Evolutionary conservation across 2,329 filamentous ascomycete species (phyloP).

Genomic region (Exophiala phaeomuriformis): DNA sequence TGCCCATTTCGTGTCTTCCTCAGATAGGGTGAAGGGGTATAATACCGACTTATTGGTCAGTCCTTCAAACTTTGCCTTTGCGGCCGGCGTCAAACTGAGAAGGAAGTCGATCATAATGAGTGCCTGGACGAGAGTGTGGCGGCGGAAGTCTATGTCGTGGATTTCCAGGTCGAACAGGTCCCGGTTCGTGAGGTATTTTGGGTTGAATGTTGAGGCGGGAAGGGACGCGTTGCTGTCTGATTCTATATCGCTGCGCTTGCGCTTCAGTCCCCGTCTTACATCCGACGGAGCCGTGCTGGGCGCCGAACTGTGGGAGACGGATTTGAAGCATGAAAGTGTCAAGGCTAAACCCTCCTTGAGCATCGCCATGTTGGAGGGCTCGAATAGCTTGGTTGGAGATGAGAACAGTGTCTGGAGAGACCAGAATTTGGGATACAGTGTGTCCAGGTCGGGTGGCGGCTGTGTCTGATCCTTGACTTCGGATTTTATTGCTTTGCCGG

Average conservation of each 20-base stretch:
- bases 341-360: constrained; percentile 58
- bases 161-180: constrained; percentile 96
- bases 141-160: constrained; percentile 85
- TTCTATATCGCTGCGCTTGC: constrained; percentile 55
- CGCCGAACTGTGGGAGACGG: constrained; percentile 60
- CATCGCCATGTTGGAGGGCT: constrained; percentile 55
- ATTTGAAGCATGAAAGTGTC: constrained; percentile 69
- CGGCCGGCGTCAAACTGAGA: constrained; percentile 73
- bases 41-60: constrained; percentile 81
- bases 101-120: constrained; percentile 93
- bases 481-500: constrained; percentile 16
- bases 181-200: constrained; percentile 95
- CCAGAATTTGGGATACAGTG: constrained; percentile 90
- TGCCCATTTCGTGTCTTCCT: constrained; percentile 86
- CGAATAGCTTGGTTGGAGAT: constrained; percentile 76
- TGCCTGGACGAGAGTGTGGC: constrained; percentile 90
- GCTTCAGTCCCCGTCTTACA: constrained; percentile 58
- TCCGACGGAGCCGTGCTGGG: constrained; percentile 54
- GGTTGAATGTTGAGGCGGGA: constrained; percentile 69
- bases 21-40: constrained; percentile 66
- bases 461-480: constrained; percentile 31
- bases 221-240: constrained; percentile 2
- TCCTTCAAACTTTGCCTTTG: constrained; percentile 69
- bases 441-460: constrained; percentile 49
- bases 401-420: constrained; percentile 86